Evolutionary conservation across 225 moss, liverwort and hornwort species (phyloP).

Genomic region (Physcomitrellopsis africana): DNA sequence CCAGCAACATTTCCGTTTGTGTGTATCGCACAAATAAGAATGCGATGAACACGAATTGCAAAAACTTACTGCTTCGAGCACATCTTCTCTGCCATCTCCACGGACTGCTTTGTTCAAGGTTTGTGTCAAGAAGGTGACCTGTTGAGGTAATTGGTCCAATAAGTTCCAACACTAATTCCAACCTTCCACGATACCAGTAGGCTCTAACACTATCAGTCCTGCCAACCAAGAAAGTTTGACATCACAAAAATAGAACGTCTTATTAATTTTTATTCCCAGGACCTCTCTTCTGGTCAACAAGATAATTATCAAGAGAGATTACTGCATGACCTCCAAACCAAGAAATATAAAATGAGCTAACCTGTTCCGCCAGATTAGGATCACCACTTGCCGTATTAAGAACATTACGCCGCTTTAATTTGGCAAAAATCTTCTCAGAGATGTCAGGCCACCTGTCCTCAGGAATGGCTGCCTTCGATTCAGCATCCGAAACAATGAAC

Average conservation of each 20-base stretch:
- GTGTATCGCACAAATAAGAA: slow-evolving; percentile 10
- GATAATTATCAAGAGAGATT: slow-evolving; percentile 3
- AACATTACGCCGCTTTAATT: slow-evolving; percentile 68
- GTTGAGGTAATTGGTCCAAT: slow-evolving; percentile 37
- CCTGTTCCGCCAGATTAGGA: slow-evolving; percentile 84
- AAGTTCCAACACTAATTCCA: slow-evolving; percentile 35
- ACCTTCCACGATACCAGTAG: slow-evolving; percentile 22
- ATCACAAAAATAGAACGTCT: slow-evolving; percentile 20
- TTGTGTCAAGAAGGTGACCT: slow-evolving; percentile 88
- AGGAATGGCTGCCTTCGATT: slow-evolving; percentile 60
- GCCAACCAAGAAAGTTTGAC: slow-evolving; percentile 13
- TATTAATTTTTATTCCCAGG: slow-evolving; percentile 13
- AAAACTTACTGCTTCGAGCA: slow-evolving; percentile 90
- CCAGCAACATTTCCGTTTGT: not conserved
- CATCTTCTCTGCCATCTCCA: slow-evolving; percentile 66
- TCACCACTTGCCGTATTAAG: slow-evolving; percentile 52
- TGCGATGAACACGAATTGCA: not conserved
- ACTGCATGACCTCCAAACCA: slow-evolving; percentile 11
- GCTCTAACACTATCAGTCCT: slow-evolving; percentile 18
- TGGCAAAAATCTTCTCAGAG: slow-evolving; percentile 67
- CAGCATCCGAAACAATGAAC: slow-evolving; percentile 67
- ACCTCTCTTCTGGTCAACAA: slow-evolving; percentile 1
- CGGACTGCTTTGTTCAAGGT: slow-evolving; percentile 79
- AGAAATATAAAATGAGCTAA: slow-evolving; percentile 30
- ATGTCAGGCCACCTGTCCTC: slow-evolving; percentile 70